Conservation (phyloP, 192 early-diverging fungal species). For the Rhizophagus prolifer region DNA sequence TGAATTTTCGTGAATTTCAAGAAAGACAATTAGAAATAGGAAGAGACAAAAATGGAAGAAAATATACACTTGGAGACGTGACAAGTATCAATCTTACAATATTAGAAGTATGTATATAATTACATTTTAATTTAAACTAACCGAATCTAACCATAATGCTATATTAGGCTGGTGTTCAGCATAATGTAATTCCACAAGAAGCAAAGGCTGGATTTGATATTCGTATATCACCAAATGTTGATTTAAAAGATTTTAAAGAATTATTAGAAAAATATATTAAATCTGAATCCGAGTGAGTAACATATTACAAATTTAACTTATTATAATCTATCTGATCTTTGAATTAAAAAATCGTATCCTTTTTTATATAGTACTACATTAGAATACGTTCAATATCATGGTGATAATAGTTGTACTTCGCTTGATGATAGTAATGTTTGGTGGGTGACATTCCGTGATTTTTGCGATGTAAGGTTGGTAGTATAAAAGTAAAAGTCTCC, state of each 20-base stretch:
- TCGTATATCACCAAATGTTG: conserved; percentile 67
- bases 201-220: conserved; percentile 73
- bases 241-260: conserved; percentile 62
- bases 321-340: background rate
- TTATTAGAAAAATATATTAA: conserved; percentile 44
- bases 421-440: conserved; percentile 62
- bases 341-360: background rate
- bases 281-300: conserved; percentile 45
- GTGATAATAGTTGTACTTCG: conserved; percentile 55
- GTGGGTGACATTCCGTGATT: conserved; percentile 63
- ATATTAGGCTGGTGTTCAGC: conserved; percentile 62
- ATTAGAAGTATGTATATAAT: conserved; percentile 45
- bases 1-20: conserved; percentile 68
- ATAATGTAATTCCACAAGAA: conserved; percentile 78
- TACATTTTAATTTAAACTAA: no score
- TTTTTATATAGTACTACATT: conserved; percentile 48
- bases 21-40: conserved; percentile 53
- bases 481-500: background rate
- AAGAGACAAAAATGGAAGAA: conserved; percentile 50
- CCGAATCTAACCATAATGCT: background rate
- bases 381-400: conserved; percentile 65
- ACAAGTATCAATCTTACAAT: conserved; percentile 81
- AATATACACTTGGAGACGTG: conserved; percentile 70
- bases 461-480: conserved; percentile 46
- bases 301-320: conserved; percentile 5